Evolutionary conservation across 2,329 filamentous ascomycete species (phyloP).

Genomic region (Neocatenulostroma microsporum): DNA sequence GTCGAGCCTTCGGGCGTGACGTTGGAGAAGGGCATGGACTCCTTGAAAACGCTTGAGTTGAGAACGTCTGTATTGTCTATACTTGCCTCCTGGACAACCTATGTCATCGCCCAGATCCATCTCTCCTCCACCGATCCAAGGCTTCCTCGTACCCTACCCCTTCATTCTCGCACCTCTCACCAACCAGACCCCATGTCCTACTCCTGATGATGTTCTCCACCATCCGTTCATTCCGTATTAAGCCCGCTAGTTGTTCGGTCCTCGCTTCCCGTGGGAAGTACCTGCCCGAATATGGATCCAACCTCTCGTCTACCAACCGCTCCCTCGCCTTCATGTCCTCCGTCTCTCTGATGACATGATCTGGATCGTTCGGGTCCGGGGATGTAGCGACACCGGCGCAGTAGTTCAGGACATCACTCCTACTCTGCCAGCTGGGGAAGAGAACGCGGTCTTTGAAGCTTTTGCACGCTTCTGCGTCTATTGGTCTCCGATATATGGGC

Average conservation of each 20-base stretch:
- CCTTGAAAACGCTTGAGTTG: too few relatives aligned
- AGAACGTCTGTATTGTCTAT: too few relatives aligned
- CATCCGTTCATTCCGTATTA: slow-evolving; percentile 66
- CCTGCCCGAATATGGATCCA: slow-evolving; percentile 83
- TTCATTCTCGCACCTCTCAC: slow-evolving; percentile 61
- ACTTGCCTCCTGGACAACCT: too few relatives aligned
- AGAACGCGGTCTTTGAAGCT: slow-evolving; percentile 69
- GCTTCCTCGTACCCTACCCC: slow-evolving; percentile 56
- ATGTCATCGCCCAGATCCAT: too few relatives aligned
- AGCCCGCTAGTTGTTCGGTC: slow-evolving; percentile 66
- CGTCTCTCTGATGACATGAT: slow-evolving; percentile 58
- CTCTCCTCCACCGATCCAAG: slow-evolving; percentile 51
- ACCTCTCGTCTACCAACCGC: slow-evolving; percentile 70
- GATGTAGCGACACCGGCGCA: slow-evolving; percentile 81
- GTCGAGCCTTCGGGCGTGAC: too few relatives aligned
- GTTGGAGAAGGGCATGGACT: too few relatives aligned
- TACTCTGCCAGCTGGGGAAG: slow-evolving; percentile 80
- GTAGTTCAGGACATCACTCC: slow-evolving; percentile 78
- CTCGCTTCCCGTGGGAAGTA: slow-evolving; percentile 74
- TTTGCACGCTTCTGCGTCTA: slow-evolving; percentile 57
- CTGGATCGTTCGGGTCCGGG: slow-evolving; percentile 80
- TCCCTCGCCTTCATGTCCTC: slow-evolving; percentile 65
- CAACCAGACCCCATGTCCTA: slow-evolving; percentile 72
- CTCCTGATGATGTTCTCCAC: slow-evolving; percentile 73
- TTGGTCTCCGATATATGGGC: slow-evolving; percentile 41